Percentiles rank a stretch among this genome's conserved stretches.
These are phyloP conservation scores for Cystofilobasidium ferigula DNA, from an alignment of 768 basidiomycete genomes.

Conservation along the genomic window DNA sequence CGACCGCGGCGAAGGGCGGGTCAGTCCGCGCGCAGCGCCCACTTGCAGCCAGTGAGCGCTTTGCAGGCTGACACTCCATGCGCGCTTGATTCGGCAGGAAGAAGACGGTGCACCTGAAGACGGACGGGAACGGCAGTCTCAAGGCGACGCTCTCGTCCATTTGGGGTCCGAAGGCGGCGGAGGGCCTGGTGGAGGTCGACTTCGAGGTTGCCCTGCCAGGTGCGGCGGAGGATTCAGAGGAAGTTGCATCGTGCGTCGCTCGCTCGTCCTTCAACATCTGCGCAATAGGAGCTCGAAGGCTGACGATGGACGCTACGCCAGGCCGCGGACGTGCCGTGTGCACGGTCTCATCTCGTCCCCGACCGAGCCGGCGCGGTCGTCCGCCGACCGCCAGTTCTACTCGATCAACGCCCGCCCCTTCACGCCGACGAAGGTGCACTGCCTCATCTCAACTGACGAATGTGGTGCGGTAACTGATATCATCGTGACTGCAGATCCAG, in stretches of 20 bases:
- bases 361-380: conserved; percentile 49
- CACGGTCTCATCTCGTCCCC: background rate
- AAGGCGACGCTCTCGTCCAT: conserved; percentile 58
- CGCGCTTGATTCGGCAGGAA: conserved; percentile 33
- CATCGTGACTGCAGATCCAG: conserved; percentile 49
- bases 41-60: background rate
- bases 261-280: too few relatives aligned
- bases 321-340: background rate
- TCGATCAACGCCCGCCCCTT: conserved; percentile 88
- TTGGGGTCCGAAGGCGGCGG: conserved; percentile 74
- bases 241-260: too few relatives aligned
- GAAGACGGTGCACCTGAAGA: conserved; percentile 54
- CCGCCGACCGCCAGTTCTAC: conserved; percentile 79
- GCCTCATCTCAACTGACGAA: background rate
- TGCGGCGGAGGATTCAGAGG: background rate
- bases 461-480: background rate
- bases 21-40: conserved; percentile 37
- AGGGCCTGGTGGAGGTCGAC: conserved; percentile 62
- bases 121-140: conserved; percentile 54
- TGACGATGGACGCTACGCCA: background rate
- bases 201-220: conserved; percentile 45
- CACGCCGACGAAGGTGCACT: conserved; percentile 55
- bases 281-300: too few relatives aligned
- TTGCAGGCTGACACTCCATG: background rate
- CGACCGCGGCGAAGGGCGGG: conserved; percentile 52